These are phyloP conservation scores for Exidia glandulosa DNA, from an alignment of 768 basidiomycete genomes.

Conservation along the genomic window DNA sequence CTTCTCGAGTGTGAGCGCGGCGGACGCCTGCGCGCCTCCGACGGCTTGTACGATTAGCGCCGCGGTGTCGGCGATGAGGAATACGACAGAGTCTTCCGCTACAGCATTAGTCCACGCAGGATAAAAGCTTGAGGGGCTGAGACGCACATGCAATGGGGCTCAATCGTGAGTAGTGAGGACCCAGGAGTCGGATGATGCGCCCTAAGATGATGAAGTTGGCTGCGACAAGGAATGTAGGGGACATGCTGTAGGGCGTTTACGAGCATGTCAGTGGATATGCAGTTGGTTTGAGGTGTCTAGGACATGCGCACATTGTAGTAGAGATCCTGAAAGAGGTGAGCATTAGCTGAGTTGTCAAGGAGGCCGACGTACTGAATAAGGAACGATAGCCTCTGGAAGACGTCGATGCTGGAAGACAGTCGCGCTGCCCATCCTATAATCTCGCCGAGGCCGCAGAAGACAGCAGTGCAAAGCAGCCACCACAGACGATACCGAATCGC, in stretches of 20 bases:
- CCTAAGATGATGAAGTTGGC: conserved; percentile 52
- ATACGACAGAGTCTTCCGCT: conserved; percentile 14
- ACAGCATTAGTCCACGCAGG: background rate
- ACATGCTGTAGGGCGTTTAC: conserved; percentile 17
- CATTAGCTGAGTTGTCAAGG: background rate
- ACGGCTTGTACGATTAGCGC: conserved; percentile 54
- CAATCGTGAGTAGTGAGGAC: conserved; percentile 35
- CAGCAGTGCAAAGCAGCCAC: conserved; percentile 42
- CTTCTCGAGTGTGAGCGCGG: conserved; percentile 16
- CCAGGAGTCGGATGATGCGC: conserved; percentile 32
- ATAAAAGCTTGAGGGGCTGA: background rate
- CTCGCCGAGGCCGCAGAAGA: conserved; percentile 38
- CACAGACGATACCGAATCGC: conserved; percentile 33
- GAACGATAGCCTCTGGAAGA: conserved; percentile 19
- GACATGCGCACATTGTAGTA: background rate
- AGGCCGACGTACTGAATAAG: conserved; percentile 34
- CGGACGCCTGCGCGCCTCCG: conserved; percentile 47
- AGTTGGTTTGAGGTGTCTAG: background rate
- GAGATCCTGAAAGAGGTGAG: background rate
- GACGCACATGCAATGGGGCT: conserved; percentile 31
- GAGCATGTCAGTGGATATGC: background rate
- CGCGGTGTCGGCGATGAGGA: conserved; percentile 34
- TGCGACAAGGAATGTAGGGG: conserved; percentile 45
- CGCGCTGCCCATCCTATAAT: conserved; percentile 45
- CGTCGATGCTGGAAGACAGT: conserved; percentile 35